Conservation (phyloP, 257 asterid genomes). For the Schizonepeta tenuifolia region DNA sequence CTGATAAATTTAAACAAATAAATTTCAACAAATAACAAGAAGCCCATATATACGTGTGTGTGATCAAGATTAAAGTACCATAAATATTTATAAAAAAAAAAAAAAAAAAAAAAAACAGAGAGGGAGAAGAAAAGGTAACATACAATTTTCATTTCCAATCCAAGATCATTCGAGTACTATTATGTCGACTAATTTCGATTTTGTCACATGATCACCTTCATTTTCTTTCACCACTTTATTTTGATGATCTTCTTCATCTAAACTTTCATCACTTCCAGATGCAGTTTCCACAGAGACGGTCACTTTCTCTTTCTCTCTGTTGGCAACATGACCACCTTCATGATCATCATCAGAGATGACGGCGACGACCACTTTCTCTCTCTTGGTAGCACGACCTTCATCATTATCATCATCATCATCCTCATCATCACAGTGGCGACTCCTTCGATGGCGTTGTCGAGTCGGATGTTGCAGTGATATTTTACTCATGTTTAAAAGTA, state of each 20-base stretch:
- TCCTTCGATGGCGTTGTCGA: neutral
- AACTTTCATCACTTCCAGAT: neutral
- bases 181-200: neutral
- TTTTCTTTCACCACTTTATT: neutral
- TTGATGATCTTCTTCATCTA: neutral
- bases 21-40: neutral
- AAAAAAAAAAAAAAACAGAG: too few species aligned
- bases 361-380: too few species aligned
- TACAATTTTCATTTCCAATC: neutral
- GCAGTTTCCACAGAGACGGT: neutral
- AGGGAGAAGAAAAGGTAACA: too few species aligned
- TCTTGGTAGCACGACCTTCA: too few species aligned
- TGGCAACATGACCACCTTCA: too few species aligned
- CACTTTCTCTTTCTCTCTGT: neutral
- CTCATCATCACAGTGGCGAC: neutral
- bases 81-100: neutral
- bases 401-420: neutral
- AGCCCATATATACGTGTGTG: neutral
- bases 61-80: too few species aligned
- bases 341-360: too few species aligned
- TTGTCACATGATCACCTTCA: neutral
- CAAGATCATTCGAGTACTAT: neutral
- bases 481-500: slow-evolving; percentile 53
- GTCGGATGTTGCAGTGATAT: slow-evolving; percentile 22
- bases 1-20: neutral